Conservation (phyloP, 2,329 filamentous ascomycete species). For the Chaetomium strumarium region DNA sequence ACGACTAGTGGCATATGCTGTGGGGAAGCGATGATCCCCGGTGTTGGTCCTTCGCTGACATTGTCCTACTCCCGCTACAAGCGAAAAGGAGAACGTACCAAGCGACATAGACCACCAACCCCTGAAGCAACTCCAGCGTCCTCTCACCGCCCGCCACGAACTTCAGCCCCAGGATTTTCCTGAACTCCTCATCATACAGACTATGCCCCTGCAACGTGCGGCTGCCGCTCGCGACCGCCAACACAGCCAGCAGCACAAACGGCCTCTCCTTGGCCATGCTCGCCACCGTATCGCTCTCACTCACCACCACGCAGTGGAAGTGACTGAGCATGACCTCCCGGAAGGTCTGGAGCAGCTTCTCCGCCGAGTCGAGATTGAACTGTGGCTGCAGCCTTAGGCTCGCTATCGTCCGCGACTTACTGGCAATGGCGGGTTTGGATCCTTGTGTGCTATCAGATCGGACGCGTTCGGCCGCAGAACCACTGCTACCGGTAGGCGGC, state of each 20-base stretch:
- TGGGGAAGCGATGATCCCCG: no score
- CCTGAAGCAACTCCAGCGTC: conserved; percentile 51
- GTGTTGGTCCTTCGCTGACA: no score
- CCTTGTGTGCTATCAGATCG: conserved; percentile 3
- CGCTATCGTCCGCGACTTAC: conserved; percentile 16
- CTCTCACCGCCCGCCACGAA: conserved; percentile 53
- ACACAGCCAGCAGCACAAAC: conserved; percentile 49
- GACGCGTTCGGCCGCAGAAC: not conserved
- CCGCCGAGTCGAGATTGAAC: conserved; percentile 51
- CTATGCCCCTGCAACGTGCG: conserved; percentile 45
- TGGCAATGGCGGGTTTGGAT: not conserved
- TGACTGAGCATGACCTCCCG: conserved; percentile 35
- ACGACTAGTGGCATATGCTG: no score
- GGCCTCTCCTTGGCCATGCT: conserved; percentile 42
- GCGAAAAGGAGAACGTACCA: conserved; percentile 38
- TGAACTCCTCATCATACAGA: conserved; percentile 52
- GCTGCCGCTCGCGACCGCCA: conserved; percentile 45
- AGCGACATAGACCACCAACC: conserved; percentile 50
- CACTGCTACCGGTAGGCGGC: conserved; percentile 17
- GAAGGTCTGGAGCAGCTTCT: conserved; percentile 40
- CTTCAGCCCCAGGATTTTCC: conserved; percentile 50
- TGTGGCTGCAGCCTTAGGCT: conserved; percentile 42
- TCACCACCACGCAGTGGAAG: conserved; percentile 41
- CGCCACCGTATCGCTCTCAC: conserved; percentile 37
- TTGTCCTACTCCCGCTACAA: not conserved